These are phyloP conservation scores for Cornus kousa DNA, from an alignment of 148 eudicot species.

Conservation along the genomic window DNA sequence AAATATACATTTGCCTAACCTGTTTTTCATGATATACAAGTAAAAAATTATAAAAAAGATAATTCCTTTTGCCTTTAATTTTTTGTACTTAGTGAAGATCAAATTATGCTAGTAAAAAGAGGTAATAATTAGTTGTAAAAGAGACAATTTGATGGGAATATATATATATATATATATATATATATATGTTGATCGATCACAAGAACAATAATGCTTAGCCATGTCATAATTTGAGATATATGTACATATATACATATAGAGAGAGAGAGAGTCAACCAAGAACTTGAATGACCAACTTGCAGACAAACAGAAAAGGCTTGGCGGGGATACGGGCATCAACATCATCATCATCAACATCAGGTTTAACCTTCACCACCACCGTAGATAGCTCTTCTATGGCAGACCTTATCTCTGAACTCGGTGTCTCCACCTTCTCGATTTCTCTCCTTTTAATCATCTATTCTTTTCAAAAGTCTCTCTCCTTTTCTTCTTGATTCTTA, in stretches of 20 bases:
- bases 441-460: constrained; percentile 31
- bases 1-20: too few species aligned
- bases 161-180: too few species aligned
- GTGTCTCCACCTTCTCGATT: constrained; percentile 22
- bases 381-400: constrained; percentile 67
- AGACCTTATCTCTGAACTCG: constrained; percentile 46
- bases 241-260: not conserved
- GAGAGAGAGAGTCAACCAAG: constrained; percentile 49
- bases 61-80: too few species aligned
- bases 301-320: constrained; percentile 63
- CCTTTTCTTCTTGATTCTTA: too few species aligned
- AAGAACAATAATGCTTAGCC: not conserved
- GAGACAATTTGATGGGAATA: not conserved
- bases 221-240: not conserved
- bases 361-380: constrained; percentile 27
- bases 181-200: too few species aligned
- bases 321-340: too few species aligned
- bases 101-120: too few species aligned
- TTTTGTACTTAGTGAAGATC: too few species aligned
- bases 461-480: too few species aligned
- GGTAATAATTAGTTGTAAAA: not conserved
- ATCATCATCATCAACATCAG: constrained; percentile 3
- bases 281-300: constrained; percentile 60
- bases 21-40: too few species aligned
- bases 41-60: too few species aligned